Evolutionary conservation across 345 rosid genomes (phyloP).

Genomic region (Gossypium thurberi): DNA sequence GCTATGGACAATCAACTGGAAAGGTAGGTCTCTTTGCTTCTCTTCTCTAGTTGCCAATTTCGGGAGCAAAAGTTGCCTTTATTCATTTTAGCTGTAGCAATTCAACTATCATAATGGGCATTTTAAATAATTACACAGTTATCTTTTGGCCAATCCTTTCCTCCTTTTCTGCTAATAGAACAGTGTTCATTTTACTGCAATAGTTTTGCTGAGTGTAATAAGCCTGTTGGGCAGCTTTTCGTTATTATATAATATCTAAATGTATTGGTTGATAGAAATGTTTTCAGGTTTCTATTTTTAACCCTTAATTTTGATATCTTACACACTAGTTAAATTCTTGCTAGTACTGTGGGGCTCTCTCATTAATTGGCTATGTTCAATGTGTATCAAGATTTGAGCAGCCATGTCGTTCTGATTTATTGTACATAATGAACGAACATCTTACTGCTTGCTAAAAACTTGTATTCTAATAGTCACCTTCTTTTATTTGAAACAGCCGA

Average conservation of each 20-base stretch:
- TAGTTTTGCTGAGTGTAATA: not conserved
- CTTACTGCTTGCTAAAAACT: not conserved
- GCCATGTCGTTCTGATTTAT: not conserved
- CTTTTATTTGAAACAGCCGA: constrained; percentile 58
- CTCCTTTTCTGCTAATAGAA: not conserved
- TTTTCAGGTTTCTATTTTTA: not conserved
- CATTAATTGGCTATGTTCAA: not conserved
- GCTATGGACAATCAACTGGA: constrained; percentile 93
- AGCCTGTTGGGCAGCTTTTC: not conserved
- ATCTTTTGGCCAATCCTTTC: not conserved
- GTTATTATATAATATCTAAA: not conserved
- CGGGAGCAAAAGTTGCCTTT: not conserved
- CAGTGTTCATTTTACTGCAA: not conserved
- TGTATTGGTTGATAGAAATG: not conserved
- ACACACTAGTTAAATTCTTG: not conserved
- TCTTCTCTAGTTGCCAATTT: constrained; percentile 15
- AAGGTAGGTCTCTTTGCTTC: constrained; percentile 45
- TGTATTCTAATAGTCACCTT: constrained; percentile 6
- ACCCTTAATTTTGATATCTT: not conserved
- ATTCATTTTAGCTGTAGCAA: not conserved
- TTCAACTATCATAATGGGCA: not conserved
- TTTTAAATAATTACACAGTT: not conserved
- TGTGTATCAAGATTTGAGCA: not conserved
- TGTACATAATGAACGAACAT: not conserved
- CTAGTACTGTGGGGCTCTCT: not conserved